Base-by-base conservation (phyloP, 345 rosid species). In the Salix suchowensis region DNA sequence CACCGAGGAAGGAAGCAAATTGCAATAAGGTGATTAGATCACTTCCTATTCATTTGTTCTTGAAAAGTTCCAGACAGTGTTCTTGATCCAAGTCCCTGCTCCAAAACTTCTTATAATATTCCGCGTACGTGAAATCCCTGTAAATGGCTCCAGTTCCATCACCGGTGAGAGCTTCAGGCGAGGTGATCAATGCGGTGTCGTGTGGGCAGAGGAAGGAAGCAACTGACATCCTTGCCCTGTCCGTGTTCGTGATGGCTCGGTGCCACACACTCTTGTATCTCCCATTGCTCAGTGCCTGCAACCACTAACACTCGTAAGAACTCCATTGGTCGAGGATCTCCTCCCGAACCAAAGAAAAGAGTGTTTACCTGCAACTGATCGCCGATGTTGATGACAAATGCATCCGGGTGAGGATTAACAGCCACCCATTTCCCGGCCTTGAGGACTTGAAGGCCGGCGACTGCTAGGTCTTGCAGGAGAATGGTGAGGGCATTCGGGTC, bases 401-500 rank as follows among this genome's bases (percentile, higher is more conserved):
- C 97, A 71, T 83, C 70, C 0, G 97, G 97, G 15, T 78, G 84
- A 12, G 98, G 98, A 80, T 90, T 85, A 74, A 94, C 88, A 1
- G 97, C 95, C 54, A 92, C 74, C 98, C 98, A 94, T 39, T 79
- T 86, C 50, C 87, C 91, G 6, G 89, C 89, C 79, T 86, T 91
- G 76, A 91, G 88, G 65, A 94, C 95, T 74, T 94, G 98, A 26
- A 94, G 97, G 50, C 98, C 98, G 0, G 91, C 70, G 1, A 90
- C 94, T 4, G 84, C 73, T n/a, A 77, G n/a, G 73, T 94, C 98
- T 84, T 94, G 98, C 67, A 94, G 91, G 26, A 94, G 84, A 70
- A 94, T 89, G 46, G 98, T 94, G 26, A 94, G 90, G 12, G 91
- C 88, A 39, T 94, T 92, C 1, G 98, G 98, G 87, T 94, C 98